Conservation (phyloP, 202 grass and related monocot genomes). For the Musa balbisiana region DNA sequence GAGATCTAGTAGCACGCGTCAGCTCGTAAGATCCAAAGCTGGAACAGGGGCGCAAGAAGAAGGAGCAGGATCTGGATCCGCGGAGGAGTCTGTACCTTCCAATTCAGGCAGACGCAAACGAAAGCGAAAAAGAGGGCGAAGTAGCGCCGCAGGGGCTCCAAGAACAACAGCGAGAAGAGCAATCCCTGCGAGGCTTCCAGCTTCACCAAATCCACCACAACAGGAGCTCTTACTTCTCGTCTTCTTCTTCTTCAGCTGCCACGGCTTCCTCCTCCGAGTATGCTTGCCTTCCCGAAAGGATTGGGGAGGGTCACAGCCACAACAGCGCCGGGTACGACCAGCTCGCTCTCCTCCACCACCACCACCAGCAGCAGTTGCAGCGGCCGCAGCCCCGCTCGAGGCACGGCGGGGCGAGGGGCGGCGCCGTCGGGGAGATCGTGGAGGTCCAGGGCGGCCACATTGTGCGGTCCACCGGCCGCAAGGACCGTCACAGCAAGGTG, state of each 20-base stretch:
- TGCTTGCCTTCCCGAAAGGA: too few relatives aligned
- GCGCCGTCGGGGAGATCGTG: slow-evolving; percentile 33
- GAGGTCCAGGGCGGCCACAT: slow-evolving; percentile 25
- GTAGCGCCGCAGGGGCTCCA: background rate
- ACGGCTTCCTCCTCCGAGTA: too few relatives aligned
- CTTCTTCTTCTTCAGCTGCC: too few relatives aligned
- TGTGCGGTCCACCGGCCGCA: slow-evolving; percentile 16
- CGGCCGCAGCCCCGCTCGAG: slow-evolving; percentile 35
- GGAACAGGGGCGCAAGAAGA: slow-evolving; percentile 27
- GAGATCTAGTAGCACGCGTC: background rate
- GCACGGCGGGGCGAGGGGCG: slow-evolving; percentile 30
- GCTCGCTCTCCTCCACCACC: slow-evolving; percentile 35
- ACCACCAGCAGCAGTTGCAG: slow-evolving; percentile 27
- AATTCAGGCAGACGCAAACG: slow-evolving; percentile 40
- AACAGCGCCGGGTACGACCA: slow-evolving; percentile 44
- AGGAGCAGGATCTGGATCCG: slow-evolving; percentile 91
- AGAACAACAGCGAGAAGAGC: too few relatives aligned
- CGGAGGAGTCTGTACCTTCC: slow-evolving; percentile 50
- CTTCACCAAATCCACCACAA: too few relatives aligned
- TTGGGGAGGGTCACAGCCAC: too few relatives aligned
- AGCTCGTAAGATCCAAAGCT: slow-evolving; percentile 23
- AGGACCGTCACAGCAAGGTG: slow-evolving; percentile 29
- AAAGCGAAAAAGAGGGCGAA: slow-evolving; percentile 24
- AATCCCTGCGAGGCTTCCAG: too few relatives aligned
- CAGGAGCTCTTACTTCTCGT: too few relatives aligned